These are phyloP conservation scores for Calycina marina DNA, from an alignment of 2,329 filamentous ascomycete genomes.

Conservation along the genomic window DNA sequence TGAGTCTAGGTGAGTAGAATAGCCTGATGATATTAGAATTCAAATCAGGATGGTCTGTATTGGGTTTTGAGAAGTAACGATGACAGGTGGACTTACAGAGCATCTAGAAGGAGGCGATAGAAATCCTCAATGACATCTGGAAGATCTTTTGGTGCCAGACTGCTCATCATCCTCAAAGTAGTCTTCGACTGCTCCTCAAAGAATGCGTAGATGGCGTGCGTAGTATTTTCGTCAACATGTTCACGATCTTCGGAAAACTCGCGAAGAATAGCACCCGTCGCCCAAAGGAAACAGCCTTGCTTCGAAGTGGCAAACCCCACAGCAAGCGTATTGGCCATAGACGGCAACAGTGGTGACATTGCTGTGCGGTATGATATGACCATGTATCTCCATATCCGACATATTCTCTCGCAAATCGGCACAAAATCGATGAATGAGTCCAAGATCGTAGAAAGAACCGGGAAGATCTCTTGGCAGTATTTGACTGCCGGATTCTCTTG, in stretches of 20 bases:
- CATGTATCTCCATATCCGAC: slow-evolving; percentile 93
- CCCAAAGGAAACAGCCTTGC: slow-evolving; percentile 98
- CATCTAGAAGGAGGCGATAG: slow-evolving; percentile 84
- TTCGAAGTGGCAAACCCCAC: slow-evolving; percentile 71
- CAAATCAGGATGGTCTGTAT: no score
- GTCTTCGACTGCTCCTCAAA: slow-evolving; percentile 86
- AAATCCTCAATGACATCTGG: slow-evolving; percentile 57
- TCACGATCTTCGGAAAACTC: slow-evolving; percentile 90
- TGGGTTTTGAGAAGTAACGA: background rate
- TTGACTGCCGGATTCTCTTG: slow-evolving; percentile 82
- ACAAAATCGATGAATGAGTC: slow-evolving; percentile 76
- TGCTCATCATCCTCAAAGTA: slow-evolving; percentile 79
- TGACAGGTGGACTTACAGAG: slow-evolving; percentile 34
- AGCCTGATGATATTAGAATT: slow-evolving; percentile 28
- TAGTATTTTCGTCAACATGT: slow-evolving; percentile 66
- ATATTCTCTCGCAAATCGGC: slow-evolving; percentile 86
- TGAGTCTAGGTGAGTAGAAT: slow-evolving; percentile 76
- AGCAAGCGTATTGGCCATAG: slow-evolving; percentile 75
- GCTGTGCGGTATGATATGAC: slow-evolving; percentile 86
- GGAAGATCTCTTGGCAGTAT: slow-evolving; percentile 91
- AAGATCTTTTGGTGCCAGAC: slow-evolving; percentile 48
- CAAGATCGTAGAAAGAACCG: slow-evolving; percentile 70
- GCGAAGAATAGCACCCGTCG: slow-evolving; percentile 82
- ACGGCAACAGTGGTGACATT: slow-evolving; percentile 65
- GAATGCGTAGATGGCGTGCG: slow-evolving; percentile 81